Percentiles rank a stretch among this genome's conserved stretches.
Conservation (phyloP, 257 asterid species). For the Agastache rugosa region DNA sequence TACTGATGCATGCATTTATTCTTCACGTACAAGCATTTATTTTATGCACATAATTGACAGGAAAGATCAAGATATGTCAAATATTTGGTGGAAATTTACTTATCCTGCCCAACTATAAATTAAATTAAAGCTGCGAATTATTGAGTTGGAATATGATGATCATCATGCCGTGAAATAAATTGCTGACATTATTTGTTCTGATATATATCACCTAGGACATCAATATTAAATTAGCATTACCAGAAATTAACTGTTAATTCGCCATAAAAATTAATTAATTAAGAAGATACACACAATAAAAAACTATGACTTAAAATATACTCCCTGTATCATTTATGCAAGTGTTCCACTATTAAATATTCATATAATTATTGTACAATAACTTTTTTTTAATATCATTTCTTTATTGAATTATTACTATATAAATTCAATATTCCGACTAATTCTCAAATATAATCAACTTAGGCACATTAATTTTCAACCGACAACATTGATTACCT, state of each 20-base stretch:
- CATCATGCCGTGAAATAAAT: background rate
- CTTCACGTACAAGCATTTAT: slow-evolving; percentile 27
- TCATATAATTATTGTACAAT: too few relatives aligned
- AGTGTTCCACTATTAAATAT: too few relatives aligned
- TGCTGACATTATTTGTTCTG: slow-evolving; percentile 1
- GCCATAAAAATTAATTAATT: background rate
- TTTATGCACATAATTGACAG: slow-evolving; percentile 21
- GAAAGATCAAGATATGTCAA: slow-evolving; percentile 11
- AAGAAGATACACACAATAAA: background rate
- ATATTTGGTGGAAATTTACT: slow-evolving; percentile 18
- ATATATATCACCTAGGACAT: background rate
- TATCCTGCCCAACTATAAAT: slow-evolving; percentile 13
- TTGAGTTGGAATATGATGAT: background rate
- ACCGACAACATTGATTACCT: background rate
- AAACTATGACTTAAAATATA: too few relatives aligned
- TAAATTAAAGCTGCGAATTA: background rate
- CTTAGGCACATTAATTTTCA: background rate
- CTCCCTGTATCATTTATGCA: too few relatives aligned
- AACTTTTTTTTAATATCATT: too few relatives aligned
- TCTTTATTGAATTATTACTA: too few relatives aligned
- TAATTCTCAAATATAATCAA: background rate
- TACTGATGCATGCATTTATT: slow-evolving; percentile 34
- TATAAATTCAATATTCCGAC: too few relatives aligned
- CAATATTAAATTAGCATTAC: background rate
- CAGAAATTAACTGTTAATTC: background rate